These are phyloP conservation scores for Boletellus deceptivus DNA, from an alignment of 1,284 basidiomycete genomes.

Conservation along the genomic window DNA sequence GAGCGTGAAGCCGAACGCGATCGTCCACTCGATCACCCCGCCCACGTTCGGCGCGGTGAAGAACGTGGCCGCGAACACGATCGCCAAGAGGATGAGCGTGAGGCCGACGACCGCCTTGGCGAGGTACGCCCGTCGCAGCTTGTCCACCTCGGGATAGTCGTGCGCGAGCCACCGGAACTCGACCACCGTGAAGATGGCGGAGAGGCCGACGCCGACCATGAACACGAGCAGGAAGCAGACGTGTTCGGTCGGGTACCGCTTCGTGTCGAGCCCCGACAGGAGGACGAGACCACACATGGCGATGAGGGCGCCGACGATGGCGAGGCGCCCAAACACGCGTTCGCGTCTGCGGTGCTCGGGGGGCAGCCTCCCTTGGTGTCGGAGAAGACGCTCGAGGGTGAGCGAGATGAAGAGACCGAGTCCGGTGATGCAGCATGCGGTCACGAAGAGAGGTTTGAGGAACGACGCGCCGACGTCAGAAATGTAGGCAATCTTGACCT, in stretches of 20 bases:
- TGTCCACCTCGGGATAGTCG: conserved; percentile 46
- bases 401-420: conserved; percentile 60
- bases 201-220: conserved; percentile 60
- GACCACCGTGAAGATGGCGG: conserved; percentile 67
- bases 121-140: conserved; percentile 55
- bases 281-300: conserved; percentile 57
- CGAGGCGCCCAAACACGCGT: conserved; percentile 49
- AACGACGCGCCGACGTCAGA: conserved; percentile 69
- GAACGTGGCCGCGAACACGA: conserved; percentile 58
- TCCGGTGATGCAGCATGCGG: conserved; percentile 58
- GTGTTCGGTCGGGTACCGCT: conserved; percentile 49
- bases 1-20: conserved; percentile 68
- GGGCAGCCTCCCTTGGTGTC: conserved; percentile 62
- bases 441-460: conserved; percentile 71
- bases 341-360: conserved; percentile 59
- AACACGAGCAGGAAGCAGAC: conserved; percentile 63
- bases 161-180: conserved; percentile 69
- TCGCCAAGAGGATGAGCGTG: conserved; percentile 55
- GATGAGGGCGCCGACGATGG: conserved; percentile 58
- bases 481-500: conserved; percentile 64
- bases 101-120: conserved; percentile 59
- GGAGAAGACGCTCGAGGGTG: conserved; percentile 55
- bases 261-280: conserved; percentile 67
- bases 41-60: conserved; percentile 47
- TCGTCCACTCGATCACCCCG: conserved; percentile 69